Percentiles rank a stretch among this genome's conserved stretches.
phyloP scores from a whole-genome alignment of 129 eudicot genomes.

The Silybum marianum region DNA sequence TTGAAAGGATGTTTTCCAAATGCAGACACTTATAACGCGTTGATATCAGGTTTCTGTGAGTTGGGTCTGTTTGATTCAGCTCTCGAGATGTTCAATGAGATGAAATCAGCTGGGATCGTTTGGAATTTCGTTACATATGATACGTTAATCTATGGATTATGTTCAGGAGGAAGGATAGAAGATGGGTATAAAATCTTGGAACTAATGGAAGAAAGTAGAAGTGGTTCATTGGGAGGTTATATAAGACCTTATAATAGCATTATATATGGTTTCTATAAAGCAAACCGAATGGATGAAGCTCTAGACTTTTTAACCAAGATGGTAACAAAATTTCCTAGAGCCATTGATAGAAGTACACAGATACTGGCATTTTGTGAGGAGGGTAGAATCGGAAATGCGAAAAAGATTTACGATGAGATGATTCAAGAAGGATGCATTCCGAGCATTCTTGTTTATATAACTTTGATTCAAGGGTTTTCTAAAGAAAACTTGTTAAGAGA shows the following conservation, averaged over 20 bases:
- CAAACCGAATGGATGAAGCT: conserved; percentile 47
- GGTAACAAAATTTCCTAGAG: conserved; percentile 51
- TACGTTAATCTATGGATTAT: conserved; percentile 63
- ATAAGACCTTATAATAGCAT: conserved; percentile 71
- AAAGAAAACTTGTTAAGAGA: conserved; percentile 40
- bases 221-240: conserved; percentile 26
- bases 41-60: conserved; percentile 75
- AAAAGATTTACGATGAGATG: conserved; percentile 43
- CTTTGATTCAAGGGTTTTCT: conserved; percentile 43
- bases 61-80: conserved; percentile 54
- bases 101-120: conserved; percentile 57
- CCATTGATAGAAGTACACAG: conserved; percentile 41
- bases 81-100: conserved; percentile 70
- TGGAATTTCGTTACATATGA: conserved; percentile 64
- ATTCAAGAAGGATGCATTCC: conserved; percentile 46
- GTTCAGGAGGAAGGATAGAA: conserved; percentile 60
- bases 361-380: conserved; percentile 44
- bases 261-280: conserved; percentile 63
- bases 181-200: conserved; percentile 72
- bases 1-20: conserved; percentile 78
- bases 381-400: conserved; percentile 46
- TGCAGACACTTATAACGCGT: conserved; percentile 60
- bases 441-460: conserved; percentile 48
- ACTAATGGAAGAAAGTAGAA: conserved; percentile 55
- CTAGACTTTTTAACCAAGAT: conserved; percentile 50